These are phyloP conservation scores for Eremothecium cymbalariae DNA, from an alignment of 1,139 yeast genomes.

Conservation along the genomic window DNA sequence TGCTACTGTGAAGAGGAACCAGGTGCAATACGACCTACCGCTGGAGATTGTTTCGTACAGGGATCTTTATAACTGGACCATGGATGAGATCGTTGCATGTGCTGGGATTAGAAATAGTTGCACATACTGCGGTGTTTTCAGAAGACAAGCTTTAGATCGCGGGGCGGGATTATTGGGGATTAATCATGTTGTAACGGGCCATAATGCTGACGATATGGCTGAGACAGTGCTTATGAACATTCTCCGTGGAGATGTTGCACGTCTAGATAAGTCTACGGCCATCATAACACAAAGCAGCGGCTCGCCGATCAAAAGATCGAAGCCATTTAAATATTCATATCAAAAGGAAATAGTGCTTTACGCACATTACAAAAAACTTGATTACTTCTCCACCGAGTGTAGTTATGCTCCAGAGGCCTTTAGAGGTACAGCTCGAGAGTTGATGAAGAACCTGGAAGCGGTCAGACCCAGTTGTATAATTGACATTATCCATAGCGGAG, in stretches of 20 bases:
- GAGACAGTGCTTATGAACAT: conserved; percentile 95
- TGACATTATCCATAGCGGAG: conserved; percentile 93
- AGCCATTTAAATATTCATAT: conserved; percentile 92
- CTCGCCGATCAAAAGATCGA: conserved; percentile 79
- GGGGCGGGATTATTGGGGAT: conserved; percentile 90
- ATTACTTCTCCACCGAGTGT: conserved; percentile 95
- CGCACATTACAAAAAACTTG: conserved; percentile 92
- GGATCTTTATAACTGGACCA: conserved; percentile 90
- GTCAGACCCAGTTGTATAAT: conserved; percentile 88
- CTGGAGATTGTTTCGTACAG: conserved; percentile 83
- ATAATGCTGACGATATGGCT: conserved; percentile 98
- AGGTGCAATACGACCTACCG: conserved; percentile 79
- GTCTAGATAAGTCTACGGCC: conserved; percentile 83
- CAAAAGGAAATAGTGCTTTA: conserved; percentile 96
- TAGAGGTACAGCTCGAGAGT: conserved; percentile 91
- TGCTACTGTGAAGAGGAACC: conserved; percentile 93
- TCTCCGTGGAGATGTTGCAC: conserved; percentile 89
- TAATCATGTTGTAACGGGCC: conserved; percentile 93
- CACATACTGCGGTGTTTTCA: conserved; percentile 94
- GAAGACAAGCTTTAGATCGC: conserved; percentile 93
- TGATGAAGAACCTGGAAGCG: conserved; percentile 82
- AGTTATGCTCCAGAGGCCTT: conserved; percentile 98
- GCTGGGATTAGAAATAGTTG: conserved; percentile 93
- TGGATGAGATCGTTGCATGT: conserved; percentile 95
- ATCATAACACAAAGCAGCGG: conserved; percentile 76